Evolutionary conservation across 768 basidiomycete genomes (phyloP).

Genomic region (Boletus pseudopeckii): DNA sequence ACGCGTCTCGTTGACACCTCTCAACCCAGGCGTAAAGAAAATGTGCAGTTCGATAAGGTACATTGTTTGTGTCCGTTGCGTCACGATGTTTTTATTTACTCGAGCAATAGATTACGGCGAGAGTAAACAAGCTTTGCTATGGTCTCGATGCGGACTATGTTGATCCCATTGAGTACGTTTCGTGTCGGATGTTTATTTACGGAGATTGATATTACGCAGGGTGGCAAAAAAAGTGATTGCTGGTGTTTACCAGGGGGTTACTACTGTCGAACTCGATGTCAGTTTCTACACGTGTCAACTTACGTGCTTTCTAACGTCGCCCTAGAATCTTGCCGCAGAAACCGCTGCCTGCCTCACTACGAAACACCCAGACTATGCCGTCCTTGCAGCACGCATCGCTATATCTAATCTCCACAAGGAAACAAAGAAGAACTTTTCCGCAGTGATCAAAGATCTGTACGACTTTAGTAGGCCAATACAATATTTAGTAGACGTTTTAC

Average conservation of each 20-base stretch:
- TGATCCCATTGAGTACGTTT: slow-evolving; percentile 75
- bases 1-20: slow-evolving; percentile 25
- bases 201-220: slow-evolving; percentile 37
- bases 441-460: slow-evolving; percentile 89
- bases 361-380: slow-evolving; percentile 95
- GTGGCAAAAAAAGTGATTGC: slow-evolving; percentile 90
- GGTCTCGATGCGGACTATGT: slow-evolving; percentile 91
- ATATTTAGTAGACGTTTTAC: neutral
- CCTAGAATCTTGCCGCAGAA: slow-evolving; percentile 91
- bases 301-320: slow-evolving; percentile 1
- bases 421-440: slow-evolving; percentile 95
- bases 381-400: slow-evolving; percentile 97
- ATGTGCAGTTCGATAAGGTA: slow-evolving; percentile 92
- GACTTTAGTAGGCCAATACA: slow-evolving; percentile 61
- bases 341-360: slow-evolving; percentile 98
- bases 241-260: slow-evolving; percentile 93
- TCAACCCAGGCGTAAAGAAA: slow-evolving; percentile 71
- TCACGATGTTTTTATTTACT: slow-evolving; percentile 17
- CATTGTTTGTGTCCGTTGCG: slow-evolving; percentile 16
- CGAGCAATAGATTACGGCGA: slow-evolving; percentile 67
- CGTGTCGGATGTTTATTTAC: neutral
- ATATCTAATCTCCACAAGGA: slow-evolving; percentile 99
- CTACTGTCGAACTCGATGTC: slow-evolving; percentile 96
- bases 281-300: slow-evolving; percentile 28
- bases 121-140: slow-evolving; percentile 90